A percentile compares a stretch with the other conserved stretches of the same genome.
phyloP scores from a whole-genome alignment of 768 basidiomycete species.

The Lentinula edodes region DNA sequence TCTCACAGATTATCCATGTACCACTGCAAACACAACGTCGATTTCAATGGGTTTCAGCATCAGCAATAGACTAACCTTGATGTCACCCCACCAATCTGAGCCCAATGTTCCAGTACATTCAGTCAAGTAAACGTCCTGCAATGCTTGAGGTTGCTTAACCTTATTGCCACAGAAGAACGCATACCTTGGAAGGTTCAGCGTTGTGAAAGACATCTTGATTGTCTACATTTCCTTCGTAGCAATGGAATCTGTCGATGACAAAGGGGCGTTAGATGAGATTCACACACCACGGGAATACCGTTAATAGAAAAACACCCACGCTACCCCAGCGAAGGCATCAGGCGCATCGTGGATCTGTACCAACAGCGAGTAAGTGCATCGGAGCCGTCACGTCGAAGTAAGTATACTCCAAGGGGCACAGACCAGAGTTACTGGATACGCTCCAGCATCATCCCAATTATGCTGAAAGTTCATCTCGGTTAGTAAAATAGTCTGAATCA shows the following conservation, averaged over 20 bases:
- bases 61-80: constrained; percentile 31
- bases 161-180: not conserved
- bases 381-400: not conserved
- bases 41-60: not conserved
- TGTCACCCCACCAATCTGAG: constrained; percentile 50
- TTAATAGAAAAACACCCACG: constrained; percentile 21
- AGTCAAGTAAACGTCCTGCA: constrained; percentile 15
- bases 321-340: constrained; percentile 37
- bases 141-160: not conserved
- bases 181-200: constrained; percentile 37
- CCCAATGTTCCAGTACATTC: constrained; percentile 44
- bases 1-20: constrained; percentile 44
- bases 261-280: not conserved
- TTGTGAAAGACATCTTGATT: constrained; percentile 37
- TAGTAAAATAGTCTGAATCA: not conserved
- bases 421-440: constrained; percentile 39
- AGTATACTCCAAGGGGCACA: not conserved
- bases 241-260: constrained; percentile 6
- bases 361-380: not conserved
- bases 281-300: constrained; percentile 26
- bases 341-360: constrained; percentile 31
- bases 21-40: constrained; percentile 26
- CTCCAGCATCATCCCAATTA: constrained; percentile 44
- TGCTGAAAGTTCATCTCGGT: constrained; percentile 17
- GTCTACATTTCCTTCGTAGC: constrained; percentile 22